Conservation (phyloP, 345 rosid species). For the Bruguiera parviflora region DNA sequence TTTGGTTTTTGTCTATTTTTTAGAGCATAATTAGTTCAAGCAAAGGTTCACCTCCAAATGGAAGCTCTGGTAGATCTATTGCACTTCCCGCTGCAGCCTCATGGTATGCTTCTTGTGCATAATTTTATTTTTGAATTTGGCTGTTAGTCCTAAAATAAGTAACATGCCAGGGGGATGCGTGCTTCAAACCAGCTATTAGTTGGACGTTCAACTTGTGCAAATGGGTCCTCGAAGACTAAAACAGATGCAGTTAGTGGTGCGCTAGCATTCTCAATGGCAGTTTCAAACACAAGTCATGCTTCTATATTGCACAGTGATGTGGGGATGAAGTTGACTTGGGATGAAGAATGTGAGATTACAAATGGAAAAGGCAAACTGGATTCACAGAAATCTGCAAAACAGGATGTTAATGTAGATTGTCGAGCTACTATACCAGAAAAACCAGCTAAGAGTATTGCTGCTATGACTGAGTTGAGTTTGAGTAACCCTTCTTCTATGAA, state of each 20-base stretch:
- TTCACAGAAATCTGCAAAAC: conserved; percentile 15
- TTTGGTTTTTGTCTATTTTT: conserved; percentile 12
- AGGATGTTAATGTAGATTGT: conserved; percentile 6
- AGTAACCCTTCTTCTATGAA: conserved; percentile 12
- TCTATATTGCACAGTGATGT: conserved; percentile 16
- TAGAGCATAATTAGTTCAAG: conserved; percentile 40
- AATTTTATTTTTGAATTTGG: conserved; percentile 2
- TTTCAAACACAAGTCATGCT: conserved; percentile 39
- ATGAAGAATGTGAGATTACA: conserved; percentile 19
- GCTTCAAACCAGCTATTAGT: conserved; percentile 41
- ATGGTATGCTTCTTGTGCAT: conserved; percentile 44
- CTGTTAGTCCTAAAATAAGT: conserved; percentile 13
- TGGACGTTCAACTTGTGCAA: conserved; percentile 36
- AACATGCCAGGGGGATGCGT: conserved; percentile 53
- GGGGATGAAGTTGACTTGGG: conserved; percentile 19
- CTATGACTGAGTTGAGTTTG: conserved; percentile 4
- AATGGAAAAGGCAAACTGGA: conserved; percentile 22
- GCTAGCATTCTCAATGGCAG: conserved; percentile 41
- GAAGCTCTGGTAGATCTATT: conserved; percentile 48
- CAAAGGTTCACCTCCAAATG: conserved; percentile 62
- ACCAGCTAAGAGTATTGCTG: conserved; percentile 14
- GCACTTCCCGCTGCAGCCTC: conserved; percentile 89
- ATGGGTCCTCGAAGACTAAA: conserved; percentile 54
- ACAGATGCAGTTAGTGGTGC: conserved; percentile 34
- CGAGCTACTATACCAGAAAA: conserved; percentile 15